phyloP scores from a whole-genome alignment of 805 yeast species.

The Metschnikowia peoriensis region DNA sequence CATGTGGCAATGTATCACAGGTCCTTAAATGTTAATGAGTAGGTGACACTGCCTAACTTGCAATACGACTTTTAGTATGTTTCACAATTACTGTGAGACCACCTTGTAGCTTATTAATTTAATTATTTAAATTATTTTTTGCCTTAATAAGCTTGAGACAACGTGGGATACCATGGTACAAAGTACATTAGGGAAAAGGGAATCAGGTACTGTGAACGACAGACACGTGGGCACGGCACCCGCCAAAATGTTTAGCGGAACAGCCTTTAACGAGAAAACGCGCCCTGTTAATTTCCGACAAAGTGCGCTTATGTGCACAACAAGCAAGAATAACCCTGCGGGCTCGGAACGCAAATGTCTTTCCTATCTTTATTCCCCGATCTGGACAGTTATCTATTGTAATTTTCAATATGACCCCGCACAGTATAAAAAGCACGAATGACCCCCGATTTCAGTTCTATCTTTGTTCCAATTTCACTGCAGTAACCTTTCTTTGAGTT shows the following conservation, averaged over 20 bases:
- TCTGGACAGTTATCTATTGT: neutral
- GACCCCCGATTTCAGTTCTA: neutral
- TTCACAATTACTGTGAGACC: no score
- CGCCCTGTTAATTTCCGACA: neutral
- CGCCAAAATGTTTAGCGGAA: neutral
- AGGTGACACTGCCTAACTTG: no score
- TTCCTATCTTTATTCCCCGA: neutral
- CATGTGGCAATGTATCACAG: no score
- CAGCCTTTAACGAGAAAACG: neutral
- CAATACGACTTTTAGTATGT: no score
- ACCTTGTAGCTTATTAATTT: no score
- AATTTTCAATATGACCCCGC: neutral
- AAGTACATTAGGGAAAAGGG: neutral
- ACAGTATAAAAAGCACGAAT: neutral
- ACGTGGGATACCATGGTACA: neutral
- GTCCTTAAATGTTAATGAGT: no score
- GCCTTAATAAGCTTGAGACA: no score
- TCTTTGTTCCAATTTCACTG: neutral
- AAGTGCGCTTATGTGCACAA: neutral
- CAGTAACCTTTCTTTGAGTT: neutral
- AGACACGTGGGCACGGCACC: conserved; percentile 1
- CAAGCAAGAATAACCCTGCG: neutral
- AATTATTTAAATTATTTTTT: no score
- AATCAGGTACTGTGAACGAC: neutral
- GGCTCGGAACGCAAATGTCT: conserved; percentile 1